Evolutionary conservation across 1,139 yeast species (phyloP).

Genomic region (Blastobotrys buckinghamii): DNA sequence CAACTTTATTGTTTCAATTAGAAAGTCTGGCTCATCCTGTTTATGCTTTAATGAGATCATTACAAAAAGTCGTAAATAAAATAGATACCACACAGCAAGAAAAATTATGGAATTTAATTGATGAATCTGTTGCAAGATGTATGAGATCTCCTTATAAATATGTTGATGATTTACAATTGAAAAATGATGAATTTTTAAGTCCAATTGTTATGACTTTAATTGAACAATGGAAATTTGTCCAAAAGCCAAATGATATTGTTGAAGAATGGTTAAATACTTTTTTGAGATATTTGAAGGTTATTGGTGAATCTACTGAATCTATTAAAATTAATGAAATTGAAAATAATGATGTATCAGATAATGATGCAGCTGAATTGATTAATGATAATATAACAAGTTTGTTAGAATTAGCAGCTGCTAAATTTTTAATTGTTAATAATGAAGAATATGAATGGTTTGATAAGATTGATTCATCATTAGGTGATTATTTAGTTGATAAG

Average conservation of each 20-base stretch:
- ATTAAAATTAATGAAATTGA: background rate
- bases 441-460: background rate
- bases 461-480: background rate
- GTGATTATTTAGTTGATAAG: background rate
- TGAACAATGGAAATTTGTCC: constrained; percentile 69
- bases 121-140: constrained; percentile 67
- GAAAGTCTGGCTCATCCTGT: constrained; percentile 33
- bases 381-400: background rate
- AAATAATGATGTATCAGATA: background rate
- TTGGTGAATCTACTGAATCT: constrained; percentile 12
- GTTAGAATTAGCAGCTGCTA: constrained; percentile 1
- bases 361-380: background rate
- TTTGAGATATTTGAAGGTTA: constrained; percentile 32
- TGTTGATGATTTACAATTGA: constrained; percentile 49
- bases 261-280: constrained; percentile 46
- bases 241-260: constrained; percentile 28
- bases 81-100: constrained; percentile 15
- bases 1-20: constrained; percentile 47
- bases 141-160: constrained; percentile 77
- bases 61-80: constrained; percentile 12
- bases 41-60: constrained; percentile 27
- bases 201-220: constrained; percentile 60
- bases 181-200: constrained; percentile 38
- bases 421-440: background rate
- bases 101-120: constrained; percentile 54